A percentile compares a stretch with the other conserved stretches of the same genome.
Evolutionary conservation across 2,329 filamentous ascomycete genomes (phyloP).

Genomic region (Hawksworthiomyces lignivorus): DNA sequence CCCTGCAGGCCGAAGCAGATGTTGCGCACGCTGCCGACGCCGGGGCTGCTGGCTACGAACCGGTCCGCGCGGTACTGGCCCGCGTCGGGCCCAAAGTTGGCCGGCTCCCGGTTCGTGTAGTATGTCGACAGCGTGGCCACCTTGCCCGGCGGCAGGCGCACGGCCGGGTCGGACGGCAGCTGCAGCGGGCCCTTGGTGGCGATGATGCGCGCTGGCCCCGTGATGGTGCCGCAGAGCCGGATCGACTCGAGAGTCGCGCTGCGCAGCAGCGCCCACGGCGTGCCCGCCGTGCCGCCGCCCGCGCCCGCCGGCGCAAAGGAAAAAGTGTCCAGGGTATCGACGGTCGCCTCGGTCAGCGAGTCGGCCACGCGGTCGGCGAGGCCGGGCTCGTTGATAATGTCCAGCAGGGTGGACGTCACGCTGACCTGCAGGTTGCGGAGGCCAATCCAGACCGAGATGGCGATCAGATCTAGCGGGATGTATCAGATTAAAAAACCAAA

Average conservation of each 20-base stretch:
- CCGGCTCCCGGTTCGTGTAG: conserved; percentile 3
- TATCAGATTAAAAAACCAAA: not conserved
- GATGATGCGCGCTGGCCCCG: conserved; percentile 8
- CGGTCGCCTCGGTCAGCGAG: not conserved
- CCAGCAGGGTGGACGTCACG: conserved; percentile 8
- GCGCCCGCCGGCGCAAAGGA: not conserved
- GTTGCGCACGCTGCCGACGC: conserved; percentile 5
- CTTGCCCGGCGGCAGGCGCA: conserved; percentile 3
- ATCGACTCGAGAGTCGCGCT: conserved; percentile 9
- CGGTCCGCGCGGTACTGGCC: conserved; percentile 8
- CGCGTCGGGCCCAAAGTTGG: conserved; percentile 5
- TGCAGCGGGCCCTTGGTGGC: not conserved
- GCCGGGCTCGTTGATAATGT: conserved; percentile 10
- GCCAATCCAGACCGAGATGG: conserved; percentile 9
- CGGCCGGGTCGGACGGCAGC: conserved; percentile 2
- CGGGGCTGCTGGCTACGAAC: conserved; percentile 5
- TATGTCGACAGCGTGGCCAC: conserved; percentile 7
- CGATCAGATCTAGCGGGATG: not conserved
- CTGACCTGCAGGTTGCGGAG: conserved; percentile 11
- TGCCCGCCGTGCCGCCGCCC: conserved; percentile 1
- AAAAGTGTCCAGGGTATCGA: conserved; percentile 4
- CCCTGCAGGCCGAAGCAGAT: conserved; percentile 9
- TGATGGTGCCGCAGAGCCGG: conserved; percentile 6
- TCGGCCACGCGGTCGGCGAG: conserved; percentile 4
- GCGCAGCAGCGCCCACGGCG: conserved; percentile 8